Evolutionary conservation across 106 monocot species (phyloP).

Genomic region (Dendrobium catenatum): DNA sequence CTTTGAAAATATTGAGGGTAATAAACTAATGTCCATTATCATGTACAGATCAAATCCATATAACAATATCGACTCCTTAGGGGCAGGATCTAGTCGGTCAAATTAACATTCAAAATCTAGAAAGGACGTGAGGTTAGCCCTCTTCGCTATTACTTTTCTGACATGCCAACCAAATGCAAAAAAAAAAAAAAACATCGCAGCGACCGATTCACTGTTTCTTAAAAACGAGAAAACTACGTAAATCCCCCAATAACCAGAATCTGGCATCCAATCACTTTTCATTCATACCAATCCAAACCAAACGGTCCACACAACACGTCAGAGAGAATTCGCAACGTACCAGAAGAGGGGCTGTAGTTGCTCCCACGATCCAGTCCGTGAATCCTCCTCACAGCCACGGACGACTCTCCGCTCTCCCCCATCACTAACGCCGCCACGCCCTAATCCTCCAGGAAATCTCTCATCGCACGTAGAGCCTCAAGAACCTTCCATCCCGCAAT

Average conservation of each 20-base stretch:
- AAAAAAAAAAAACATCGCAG: not conserved
- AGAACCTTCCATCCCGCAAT: not conserved
- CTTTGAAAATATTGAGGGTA: too few relatives aligned
- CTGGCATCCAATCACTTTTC: not conserved
- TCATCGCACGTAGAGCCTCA: not conserved
- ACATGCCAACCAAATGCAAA: slow-evolving; percentile 3
- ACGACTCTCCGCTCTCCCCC: not conserved
- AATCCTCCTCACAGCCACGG: slow-evolving; percentile 5
- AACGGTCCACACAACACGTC: too few relatives aligned
- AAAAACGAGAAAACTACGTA: not conserved
- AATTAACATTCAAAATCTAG: too few relatives aligned
- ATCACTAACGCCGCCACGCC: not conserved
- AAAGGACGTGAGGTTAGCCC: too few relatives aligned
- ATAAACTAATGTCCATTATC: not conserved
- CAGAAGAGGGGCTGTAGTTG: slow-evolving; percentile 38
- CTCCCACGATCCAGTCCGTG: not conserved
- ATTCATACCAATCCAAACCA: too few relatives aligned
- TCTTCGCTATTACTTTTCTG: not conserved
- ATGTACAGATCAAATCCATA: too few relatives aligned
- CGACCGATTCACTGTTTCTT: too few relatives aligned
- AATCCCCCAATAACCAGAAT: not conserved
- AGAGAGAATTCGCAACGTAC: slow-evolving; percentile 15
- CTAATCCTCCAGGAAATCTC: not conserved
- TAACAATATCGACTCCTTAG: not conserved
- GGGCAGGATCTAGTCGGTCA: not conserved